These are phyloP conservation scores for Trametes gibbosa DNA, from an alignment of 768 basidiomycete species.

Conservation along the genomic window DNA sequence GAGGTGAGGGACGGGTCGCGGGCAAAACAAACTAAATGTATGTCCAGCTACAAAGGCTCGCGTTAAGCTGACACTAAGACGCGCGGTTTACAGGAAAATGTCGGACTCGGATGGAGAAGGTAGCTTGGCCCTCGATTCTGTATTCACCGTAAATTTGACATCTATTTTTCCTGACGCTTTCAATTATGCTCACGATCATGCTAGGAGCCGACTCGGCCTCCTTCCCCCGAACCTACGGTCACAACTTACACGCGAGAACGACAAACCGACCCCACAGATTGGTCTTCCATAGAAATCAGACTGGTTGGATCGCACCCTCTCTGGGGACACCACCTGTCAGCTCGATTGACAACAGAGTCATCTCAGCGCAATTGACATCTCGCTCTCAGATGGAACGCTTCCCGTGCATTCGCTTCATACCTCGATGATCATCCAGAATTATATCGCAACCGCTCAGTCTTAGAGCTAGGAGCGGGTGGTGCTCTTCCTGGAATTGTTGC, in stretches of 20 bases:
- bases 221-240: constrained; percentile 60
- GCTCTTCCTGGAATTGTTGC: constrained; percentile 83
- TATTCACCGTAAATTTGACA: constrained; percentile 8
- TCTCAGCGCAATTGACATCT: background rate
- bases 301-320: constrained; percentile 79
- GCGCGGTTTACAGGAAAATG: no score
- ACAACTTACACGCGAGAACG: constrained; percentile 44
- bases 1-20: no score
- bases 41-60: no score
- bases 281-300: constrained; percentile 50
- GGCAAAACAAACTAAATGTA: no score
- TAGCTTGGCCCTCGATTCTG: constrained; percentile 6
- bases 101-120: constrained; percentile 16
- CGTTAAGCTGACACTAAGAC: no score
- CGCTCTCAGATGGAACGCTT: constrained; percentile 73
- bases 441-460: constrained; percentile 47
- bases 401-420: constrained; percentile 67
- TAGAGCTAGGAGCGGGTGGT: constrained; percentile 94
- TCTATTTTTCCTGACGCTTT: no score
- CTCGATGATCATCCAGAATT: constrained; percentile 53
- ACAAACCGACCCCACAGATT: constrained; percentile 2
- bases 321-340: constrained; percentile 79
- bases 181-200: background rate
- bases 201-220: constrained; percentile 66
- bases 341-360: background rate